These are phyloP conservation scores for Cruciata laevipes DNA, from an alignment of 257 asterid genomes.

Conservation along the genomic window DNA sequence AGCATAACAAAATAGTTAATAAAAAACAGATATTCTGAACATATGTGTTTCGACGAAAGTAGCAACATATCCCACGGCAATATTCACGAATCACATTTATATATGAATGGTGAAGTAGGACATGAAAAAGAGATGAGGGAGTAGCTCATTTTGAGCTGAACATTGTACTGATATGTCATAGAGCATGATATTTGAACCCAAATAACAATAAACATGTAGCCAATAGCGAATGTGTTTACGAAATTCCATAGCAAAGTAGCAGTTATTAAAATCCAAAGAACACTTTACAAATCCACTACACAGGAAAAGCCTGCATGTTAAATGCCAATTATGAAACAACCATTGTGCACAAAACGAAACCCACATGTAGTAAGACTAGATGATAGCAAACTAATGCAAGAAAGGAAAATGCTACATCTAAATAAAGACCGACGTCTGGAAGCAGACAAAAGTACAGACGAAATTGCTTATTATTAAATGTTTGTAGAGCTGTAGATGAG, in stretches of 20 bases:
- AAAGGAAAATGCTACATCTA: background rate
- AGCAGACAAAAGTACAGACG: background rate
- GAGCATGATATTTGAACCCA: too few relatives aligned
- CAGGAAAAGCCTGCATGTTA: background rate
- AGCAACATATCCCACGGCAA: too few relatives aligned
- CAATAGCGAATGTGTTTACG: background rate
- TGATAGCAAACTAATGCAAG: background rate
- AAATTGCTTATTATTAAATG: background rate
- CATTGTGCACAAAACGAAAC: background rate
- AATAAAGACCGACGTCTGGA: background rate
- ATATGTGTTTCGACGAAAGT: too few relatives aligned
- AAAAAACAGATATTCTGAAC: too few relatives aligned
- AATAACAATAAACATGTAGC: too few relatives aligned
- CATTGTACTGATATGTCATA: too few relatives aligned
- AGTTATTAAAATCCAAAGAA: background rate
- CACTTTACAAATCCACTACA: background rate
- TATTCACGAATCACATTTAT: too few relatives aligned
- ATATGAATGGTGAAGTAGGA: too few relatives aligned
- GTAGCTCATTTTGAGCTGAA: too few relatives aligned
- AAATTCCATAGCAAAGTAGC: background rate
- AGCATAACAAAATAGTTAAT: too few relatives aligned
- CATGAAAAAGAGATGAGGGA: too few relatives aligned
- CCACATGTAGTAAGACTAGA: background rate
- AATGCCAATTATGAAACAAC: background rate
- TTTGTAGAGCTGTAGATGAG: background rate